Conservation (phyloP, 2,329 filamentous ascomycete species). For the Colletotrichum sidae region DNA sequence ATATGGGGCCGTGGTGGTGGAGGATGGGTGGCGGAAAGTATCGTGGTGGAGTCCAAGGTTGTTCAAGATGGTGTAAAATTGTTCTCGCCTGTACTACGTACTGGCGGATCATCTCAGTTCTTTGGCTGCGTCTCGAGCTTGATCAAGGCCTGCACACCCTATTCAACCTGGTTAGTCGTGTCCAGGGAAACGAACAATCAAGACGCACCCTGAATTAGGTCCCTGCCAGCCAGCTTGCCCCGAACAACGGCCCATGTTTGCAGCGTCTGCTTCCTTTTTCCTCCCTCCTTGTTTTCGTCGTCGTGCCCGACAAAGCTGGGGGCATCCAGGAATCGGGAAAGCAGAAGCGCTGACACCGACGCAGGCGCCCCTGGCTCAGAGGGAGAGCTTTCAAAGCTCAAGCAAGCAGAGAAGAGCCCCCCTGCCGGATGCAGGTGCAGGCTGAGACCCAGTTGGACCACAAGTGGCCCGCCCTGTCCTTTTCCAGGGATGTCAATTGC, state of each 20-base stretch:
- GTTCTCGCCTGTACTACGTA: too few species aligned
- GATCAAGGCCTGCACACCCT: too few species aligned
- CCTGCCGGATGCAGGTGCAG: conserved; percentile 8
- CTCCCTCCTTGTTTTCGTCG: neutral
- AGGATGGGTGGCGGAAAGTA: too few species aligned
- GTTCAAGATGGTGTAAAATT: neutral
- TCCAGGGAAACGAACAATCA: too few species aligned
- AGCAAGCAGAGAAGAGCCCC: neutral
- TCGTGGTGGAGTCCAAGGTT: too few species aligned
- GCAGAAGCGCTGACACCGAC: neutral
- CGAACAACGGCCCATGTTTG: conserved; percentile 21
- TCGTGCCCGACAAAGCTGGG: conserved; percentile 8
- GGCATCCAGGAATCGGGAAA: neutral
- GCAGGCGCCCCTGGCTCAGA: conserved; percentile 1
- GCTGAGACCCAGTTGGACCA: conserved; percentile 22
- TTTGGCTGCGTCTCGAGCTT: too few species aligned
- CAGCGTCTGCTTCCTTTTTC: conserved; percentile 14
- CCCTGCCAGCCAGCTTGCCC: neutral
- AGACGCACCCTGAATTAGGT: too few species aligned
- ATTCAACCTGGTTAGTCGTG: too few species aligned
- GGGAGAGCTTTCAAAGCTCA: neutral
- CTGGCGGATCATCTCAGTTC: too few species aligned
- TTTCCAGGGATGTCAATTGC: neutral
- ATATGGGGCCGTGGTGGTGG: too few species aligned
- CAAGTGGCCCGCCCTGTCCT: conserved; percentile 11